Evolutionary conservation across 345 rosid species (phyloP), one percentile per base, ranked within the genome.

Genomic region (Sonneratia alba): DNA sequence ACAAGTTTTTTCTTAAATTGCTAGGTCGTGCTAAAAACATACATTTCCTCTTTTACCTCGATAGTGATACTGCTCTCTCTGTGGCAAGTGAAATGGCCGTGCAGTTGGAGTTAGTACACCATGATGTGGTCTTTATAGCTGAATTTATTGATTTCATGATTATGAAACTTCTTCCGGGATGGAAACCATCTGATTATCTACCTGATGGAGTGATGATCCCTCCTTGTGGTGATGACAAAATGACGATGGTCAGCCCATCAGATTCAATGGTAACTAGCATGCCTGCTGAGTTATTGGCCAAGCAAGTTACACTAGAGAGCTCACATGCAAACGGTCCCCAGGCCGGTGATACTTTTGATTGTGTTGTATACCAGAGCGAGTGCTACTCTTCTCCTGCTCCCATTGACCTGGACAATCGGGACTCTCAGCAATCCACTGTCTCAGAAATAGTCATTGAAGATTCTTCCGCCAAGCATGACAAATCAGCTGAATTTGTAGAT

Each of bases 31-130:
- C 70, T 48, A 85, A 83, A 71, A 87, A 87, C 66, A 84, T 93
- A 59, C 83, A 89, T 84, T 91, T 93, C 71, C 80, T 76, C 34
- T 91, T 87, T 79, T 89, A 80, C 73, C 87, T 89, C 49, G 91
- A 87, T 73, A 77, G 87, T 21, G 98, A 93, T 74, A 91, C 98
- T 61, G 84, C 92, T 51, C 71, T 77, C 36, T 83, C 88, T 1
- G 87, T 91, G 51, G 90, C 92, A 7, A 79, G 79, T 27, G 98
- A 93, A 81, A 91, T 93, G 96, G 97, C 84, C 67, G 93, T 89
- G 76, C 91, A 87, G 73, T 81, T 91, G 72, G 91, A 83, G 75
- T 81, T 93, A 73, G 77, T 86, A 49, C 80, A 81, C 63, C 88
- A 89, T 77, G 94, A 93, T 74, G 91, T 88, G 70, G 77, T 76